Base-by-base conservation (phyloP, 768 basidiomycete species). In the Mycena maculata region DNA sequence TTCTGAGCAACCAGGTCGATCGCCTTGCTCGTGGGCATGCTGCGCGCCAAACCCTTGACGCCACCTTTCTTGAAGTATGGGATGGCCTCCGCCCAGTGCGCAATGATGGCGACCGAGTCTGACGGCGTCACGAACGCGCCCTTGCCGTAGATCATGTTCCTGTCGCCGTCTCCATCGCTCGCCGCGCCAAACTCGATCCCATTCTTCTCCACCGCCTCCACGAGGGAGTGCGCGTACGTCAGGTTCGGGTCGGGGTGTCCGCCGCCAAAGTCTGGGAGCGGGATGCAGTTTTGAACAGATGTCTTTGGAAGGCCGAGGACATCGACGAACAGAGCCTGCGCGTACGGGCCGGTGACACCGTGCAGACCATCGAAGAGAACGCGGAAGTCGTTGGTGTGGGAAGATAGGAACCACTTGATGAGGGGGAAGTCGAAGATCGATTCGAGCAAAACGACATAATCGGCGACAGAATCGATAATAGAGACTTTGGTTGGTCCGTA, bases 81-180 rank as follows among this genome's bases (percentile, higher is more conserved):
- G 71, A 96, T 96, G 60, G 85, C 85, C 63, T 96, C 88, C 16
- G 94, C 94, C 94, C 95, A 98, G 79, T 99, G 91, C 33, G 98
- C 98, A 75, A 99, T 99, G 83, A 99, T 95, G 28, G 98, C 98
- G 65, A 99, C 97, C 11, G 94, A 96, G 80, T 99, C 98, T 10
- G 92, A 93, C 18, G 98, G 98, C 13, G 97, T 99, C 69, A 99
- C 98, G 78, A 99, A 99, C 48, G 98, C 98, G 67, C 93, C 92
- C 78, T 93, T 92, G 72, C 98, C 98, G 79, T 99, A 99, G 76
- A 99, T 99, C 98, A 99, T 99, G 85, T 99, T 99, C 69, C 98
- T 83, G 79, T 99, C 98, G 42, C 98, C 97, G 73, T 99, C 98
- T 30, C 98, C 98, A 76, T 99, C 98, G 68, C 91, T 93, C 10